phyloP scores from a whole-genome alignment of 495 filamentous ascomycete species.

The Penicillium pulvis region DNA sequence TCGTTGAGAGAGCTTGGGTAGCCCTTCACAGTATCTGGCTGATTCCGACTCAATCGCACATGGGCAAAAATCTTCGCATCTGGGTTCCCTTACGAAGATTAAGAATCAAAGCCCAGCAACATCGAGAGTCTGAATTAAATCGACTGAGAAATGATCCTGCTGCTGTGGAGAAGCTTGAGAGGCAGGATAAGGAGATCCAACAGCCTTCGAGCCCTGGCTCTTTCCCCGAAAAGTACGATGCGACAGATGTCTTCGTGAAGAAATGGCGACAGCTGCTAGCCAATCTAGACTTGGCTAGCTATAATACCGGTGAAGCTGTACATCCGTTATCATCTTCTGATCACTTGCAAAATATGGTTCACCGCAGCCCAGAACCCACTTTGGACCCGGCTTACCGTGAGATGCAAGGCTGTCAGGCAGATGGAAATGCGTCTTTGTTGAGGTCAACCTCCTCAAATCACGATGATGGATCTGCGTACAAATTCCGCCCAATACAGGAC shows the following conservation, averaged over 20 bases:
- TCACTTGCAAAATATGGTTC: background rate
- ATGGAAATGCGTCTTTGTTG: background rate
- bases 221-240: constrained; percentile 23
- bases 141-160: constrained; percentile 35
- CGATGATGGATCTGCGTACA: too few species aligned
- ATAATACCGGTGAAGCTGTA: background rate
- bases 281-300: background rate
- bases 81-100: constrained; percentile 58
- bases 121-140: constrained; percentile 44
- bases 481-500: too few species aligned
- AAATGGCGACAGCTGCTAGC: constrained; percentile 41
- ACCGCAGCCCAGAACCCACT: background rate
- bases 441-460: too few species aligned
- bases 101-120: constrained; percentile 49
- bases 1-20: constrained; percentile 57
- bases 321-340: background rate
- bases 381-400: too few species aligned
- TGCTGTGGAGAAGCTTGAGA: constrained; percentile 31
- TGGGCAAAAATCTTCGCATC: constrained; percentile 44
- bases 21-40: constrained; percentile 53
- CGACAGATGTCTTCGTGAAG: constrained; percentile 32
- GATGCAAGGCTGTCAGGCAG: background rate
- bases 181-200: constrained; percentile 30
- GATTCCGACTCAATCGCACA: constrained; percentile 35
- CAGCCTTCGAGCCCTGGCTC: constrained; percentile 37